phyloP scores from a whole-genome alignment of 805 yeast genomes.

The Lachancea quebecensis region DNA sequence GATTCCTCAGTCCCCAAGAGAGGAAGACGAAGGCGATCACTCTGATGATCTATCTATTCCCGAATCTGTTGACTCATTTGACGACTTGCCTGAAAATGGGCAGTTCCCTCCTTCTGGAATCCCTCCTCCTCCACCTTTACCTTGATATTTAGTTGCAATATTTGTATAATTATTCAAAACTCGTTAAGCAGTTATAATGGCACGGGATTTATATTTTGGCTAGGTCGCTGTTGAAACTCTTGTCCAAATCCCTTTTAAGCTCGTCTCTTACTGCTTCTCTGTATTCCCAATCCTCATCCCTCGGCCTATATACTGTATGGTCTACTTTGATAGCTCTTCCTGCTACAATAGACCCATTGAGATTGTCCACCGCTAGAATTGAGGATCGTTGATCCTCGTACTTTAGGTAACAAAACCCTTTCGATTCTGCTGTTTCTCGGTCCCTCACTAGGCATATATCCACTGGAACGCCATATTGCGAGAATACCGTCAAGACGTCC shows the following conservation, averaged over 20 bases:
- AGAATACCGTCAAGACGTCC: conserved; percentile 70
- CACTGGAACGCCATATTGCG: conserved; percentile 85
- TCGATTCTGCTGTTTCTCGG: conserved; percentile 52
- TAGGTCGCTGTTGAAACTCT: too few species aligned
- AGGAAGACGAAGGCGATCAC: conserved; percentile 11
- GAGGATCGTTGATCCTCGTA: conserved; percentile 78
- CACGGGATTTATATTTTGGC: too few species aligned
- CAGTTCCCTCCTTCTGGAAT: conserved; percentile 18
- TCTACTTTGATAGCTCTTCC: conserved; percentile 57
- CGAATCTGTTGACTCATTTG: conserved; percentile 31
- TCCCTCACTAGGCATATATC: conserved; percentile 67
- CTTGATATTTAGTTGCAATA: conserved; percentile 5
- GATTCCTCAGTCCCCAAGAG: neutral
- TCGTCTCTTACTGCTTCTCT: conserved; percentile 33
- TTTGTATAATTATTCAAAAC: neutral
- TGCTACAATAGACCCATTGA: conserved; percentile 57
- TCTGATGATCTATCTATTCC: conserved; percentile 29
- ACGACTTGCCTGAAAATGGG: conserved; percentile 2
- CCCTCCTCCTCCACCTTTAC: conserved; percentile 31
- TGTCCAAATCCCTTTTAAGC: conserved; percentile 24
- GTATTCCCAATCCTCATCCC: conserved; percentile 45
- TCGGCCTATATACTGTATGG: conserved; percentile 57
- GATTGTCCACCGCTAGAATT: conserved; percentile 79
- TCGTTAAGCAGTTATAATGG: neutral
- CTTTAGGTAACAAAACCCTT: conserved; percentile 75